Evolutionary conservation across 306 rosid genomes (phyloP), one percentile per base, ranked within the genome.

Genomic region (Trifolium fragiferum): DNA sequence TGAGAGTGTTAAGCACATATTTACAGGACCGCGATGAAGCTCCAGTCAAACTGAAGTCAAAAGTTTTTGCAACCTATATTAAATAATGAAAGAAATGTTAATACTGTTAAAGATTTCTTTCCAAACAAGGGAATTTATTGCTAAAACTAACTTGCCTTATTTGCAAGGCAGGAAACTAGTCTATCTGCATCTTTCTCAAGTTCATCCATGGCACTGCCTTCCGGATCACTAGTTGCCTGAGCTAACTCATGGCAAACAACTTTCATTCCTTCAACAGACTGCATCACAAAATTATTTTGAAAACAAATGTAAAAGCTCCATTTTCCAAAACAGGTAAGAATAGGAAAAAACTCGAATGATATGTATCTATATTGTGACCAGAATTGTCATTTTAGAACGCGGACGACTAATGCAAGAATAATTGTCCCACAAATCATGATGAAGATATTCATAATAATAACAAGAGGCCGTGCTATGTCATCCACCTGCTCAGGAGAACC

Each of bases 221-320:
- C 99, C 14, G 98, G 98, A 79, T 95, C 97, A 84, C 75, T 84
- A 38, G 90, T 84, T 54, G 97, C 93, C 86, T 92, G 99, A 69
- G 89, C 89, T 90, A 95, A 82, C 87, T 95, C 99, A 85, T 95
- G 96, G 75, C 99, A 95, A 70, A 95, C 93, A 70, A 95, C 92
- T 84, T 95, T 95, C 99, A 95, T 95, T 75, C 99, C 99, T 84
- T 95, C 98, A 62, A 95, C 99, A 12, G 98, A 90, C 99, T 95
- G 88, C 81, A 94, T 37, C 54, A 64, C 20, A 82, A 33, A 51
- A 64, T 80, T 51, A 81, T 66, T 70, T 75, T 21, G 19, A 63
- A 83, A 20, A 61, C 75, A 64, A 60, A 55, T 62, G 46, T 66
- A 69, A 59, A 57, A 58, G 66, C 35, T 27, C 33, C 54, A 44